phyloP scores from a whole-genome alignment of 345 rosid genomes.

The Angophora floribunda region DNA sequence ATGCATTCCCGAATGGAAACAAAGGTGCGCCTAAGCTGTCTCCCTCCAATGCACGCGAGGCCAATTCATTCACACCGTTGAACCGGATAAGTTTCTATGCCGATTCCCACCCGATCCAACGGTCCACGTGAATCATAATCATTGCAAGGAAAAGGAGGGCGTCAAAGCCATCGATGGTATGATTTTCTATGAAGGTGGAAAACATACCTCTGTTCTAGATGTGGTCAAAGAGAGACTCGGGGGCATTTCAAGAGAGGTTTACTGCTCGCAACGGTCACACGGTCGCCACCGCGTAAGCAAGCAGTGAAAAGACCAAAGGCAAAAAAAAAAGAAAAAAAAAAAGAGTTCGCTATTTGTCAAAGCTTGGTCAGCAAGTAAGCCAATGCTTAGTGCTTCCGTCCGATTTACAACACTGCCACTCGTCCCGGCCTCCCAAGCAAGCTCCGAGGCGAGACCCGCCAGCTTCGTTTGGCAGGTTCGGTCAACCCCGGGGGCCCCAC shows the following conservation, averaged over 20 bases:
- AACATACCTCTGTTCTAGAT: background rate
- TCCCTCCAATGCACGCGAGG: background rate
- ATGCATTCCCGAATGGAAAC: background rate
- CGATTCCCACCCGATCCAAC: background rate
- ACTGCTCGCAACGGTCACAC: background rate
- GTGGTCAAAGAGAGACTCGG: background rate
- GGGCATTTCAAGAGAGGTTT: background rate
- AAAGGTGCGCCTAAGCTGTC: background rate
- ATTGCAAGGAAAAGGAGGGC: background rate
- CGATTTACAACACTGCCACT: background rate
- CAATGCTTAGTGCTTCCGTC: background rate
- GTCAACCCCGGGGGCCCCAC: slow-evolving; percentile 28
- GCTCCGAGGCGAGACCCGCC: background rate
- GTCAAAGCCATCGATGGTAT: background rate
- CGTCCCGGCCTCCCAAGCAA: background rate
- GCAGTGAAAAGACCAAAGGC: background rate
- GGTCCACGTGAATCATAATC: background rate
- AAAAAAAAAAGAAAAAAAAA: background rate
- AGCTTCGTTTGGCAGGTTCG: background rate
- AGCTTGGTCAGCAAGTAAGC: background rate
- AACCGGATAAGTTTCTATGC: background rate
- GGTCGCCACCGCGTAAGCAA: background rate
- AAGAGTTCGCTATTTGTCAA: background rate
- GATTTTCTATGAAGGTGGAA: background rate
- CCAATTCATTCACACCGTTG: background rate